Conservation (phyloP, 140 eudicot genomes). For the Senecio squalidus region DNA sequence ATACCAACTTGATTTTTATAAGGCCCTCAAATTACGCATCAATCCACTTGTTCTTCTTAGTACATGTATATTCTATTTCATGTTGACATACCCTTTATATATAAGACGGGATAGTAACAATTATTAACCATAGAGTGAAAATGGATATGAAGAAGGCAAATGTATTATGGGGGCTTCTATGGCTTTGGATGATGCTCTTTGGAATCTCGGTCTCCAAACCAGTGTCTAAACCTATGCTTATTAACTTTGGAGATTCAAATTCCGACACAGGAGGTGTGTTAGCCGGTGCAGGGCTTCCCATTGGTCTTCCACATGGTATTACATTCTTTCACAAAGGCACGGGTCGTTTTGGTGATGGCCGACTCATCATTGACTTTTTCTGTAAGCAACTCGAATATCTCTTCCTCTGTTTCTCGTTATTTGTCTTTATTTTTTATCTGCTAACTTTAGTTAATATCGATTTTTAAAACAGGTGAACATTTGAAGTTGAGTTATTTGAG, state of each 20-base stretch:
- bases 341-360: constrained; percentile 58
- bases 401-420: not conserved
- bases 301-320: constrained; percentile 56
- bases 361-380: constrained; percentile 50
- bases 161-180: constrained; percentile 9
- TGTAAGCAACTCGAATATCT: constrained; percentile 28
- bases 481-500: constrained; percentile 34
- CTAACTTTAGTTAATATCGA: not conserved
- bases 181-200: constrained; percentile 15
- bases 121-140: not conserved
- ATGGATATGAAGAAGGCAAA: constrained; percentile 6
- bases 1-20: constrained; percentile 6
- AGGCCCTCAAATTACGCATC: not conserved
- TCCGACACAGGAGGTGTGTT: constrained; percentile 51
- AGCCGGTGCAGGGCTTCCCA: constrained; percentile 43
- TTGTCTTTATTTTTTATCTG: not conserved
- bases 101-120: not conserved
- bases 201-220: constrained; percentile 8
- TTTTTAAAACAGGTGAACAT: constrained; percentile 37
- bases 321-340: constrained; percentile 49
- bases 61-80: constrained; percentile 6
- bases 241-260: constrained; percentile 57
- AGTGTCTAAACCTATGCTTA: constrained; percentile 11
- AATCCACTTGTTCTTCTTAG: constrained; percentile 17
- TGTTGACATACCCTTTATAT: not conserved